Percentiles rank a stretch among this genome's conserved stretches.
Evolutionary conservation across 495 filamentous ascomycete genomes (phyloP).

Genomic region (Penicillium antarcticum): DNA sequence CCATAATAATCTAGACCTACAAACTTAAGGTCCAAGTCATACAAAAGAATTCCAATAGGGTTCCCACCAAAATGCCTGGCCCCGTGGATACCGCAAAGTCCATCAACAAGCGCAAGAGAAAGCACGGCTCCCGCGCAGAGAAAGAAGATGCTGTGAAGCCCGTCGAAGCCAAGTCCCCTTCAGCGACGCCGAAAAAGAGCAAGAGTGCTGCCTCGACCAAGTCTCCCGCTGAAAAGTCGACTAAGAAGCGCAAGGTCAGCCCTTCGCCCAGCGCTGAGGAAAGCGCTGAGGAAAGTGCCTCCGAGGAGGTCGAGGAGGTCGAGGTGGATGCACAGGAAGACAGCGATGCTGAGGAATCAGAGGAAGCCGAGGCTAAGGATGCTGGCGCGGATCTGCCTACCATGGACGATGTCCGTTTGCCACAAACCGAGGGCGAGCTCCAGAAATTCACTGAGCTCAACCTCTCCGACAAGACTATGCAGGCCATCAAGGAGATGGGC

Average conservation of each 20-base stretch:
- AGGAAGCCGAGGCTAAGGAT: slow-evolving; percentile 22
- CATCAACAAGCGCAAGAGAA: slow-evolving; percentile 69
- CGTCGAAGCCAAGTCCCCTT: slow-evolving; percentile 19
- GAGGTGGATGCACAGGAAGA: slow-evolving; percentile 14
- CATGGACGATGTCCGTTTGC: slow-evolving; percentile 51
- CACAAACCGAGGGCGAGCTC: slow-evolving; percentile 50
- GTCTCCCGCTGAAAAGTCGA: slow-evolving; percentile 21
- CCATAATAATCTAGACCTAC: slow-evolving; percentile 18
- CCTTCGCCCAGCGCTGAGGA: slow-evolving; percentile 31
- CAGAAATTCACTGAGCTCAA: slow-evolving; percentile 76
- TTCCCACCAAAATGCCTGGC: slow-evolving; percentile 27
- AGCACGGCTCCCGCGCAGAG: slow-evolving; percentile 35
- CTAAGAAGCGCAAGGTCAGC: slow-evolving; percentile 38
- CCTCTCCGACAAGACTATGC: slow-evolving; percentile 80
- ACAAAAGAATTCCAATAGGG: background rate
- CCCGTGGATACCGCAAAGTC: slow-evolving; percentile 52
- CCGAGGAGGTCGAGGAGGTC: slow-evolving; percentile 20
- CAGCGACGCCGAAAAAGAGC: slow-evolving; percentile 22
- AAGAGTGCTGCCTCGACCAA: slow-evolving; percentile 21
- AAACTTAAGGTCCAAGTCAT: slow-evolving; percentile 14
- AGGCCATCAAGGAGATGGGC: slow-evolving; percentile 85
- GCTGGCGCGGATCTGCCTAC: slow-evolving; percentile 47
- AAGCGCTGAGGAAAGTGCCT: slow-evolving; percentile 22
- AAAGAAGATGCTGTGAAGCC: slow-evolving; percentile 28
- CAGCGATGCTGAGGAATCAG: slow-evolving; percentile 20